Evolutionary conservation across 164 flowering plant genomes (phyloP), one percentile per base, ranked within the genome.

Genomic region (Houttuynia cordata): DNA sequence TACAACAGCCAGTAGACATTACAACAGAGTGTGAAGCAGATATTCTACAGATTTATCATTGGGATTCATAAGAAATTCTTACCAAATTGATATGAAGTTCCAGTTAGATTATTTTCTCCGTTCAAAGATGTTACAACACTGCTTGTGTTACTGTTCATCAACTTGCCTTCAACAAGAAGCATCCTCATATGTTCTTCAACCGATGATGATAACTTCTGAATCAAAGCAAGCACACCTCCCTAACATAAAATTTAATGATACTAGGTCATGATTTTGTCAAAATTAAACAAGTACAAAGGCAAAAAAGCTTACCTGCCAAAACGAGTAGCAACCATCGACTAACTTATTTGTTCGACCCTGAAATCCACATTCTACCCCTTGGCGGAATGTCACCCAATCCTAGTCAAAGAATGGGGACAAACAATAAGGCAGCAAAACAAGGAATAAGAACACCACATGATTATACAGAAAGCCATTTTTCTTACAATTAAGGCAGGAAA

Each of bases 251-350:
- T 30, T 50, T 12, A 14, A 30, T 59, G 58, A 70, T 54, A 63
- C 12, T 12, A 12, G 15, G 60, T 56, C 51, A 62, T 8, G 39
- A 50, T 51, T 19, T 18, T 20, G 52, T 15, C 13, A 45, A 54
- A 53, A 50, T 19, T 42, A 2, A 19, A 41, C 37, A 51, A 34
- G 8, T 19, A 24, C 41, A n/a, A 24, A 22, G 40, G 55, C 57
- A 58, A 20, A 37, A 6, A 15, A 12, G 22, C 39, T 62, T 57
- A 91, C 98, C 98, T 93, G 98, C 98, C 98, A 93, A 73, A 92
- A 93, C 61, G 97, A 90, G 72, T 94, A 91, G 76, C 99, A 94
- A 55, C 99, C 96, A 76, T 94, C 99, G 51, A 94, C 95, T 73
- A 91, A 72, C 74, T 91, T 94, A 79, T 94, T 94, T 60, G 95